Evolutionary conservation across 768 basidiomycete genomes (phyloP), one percentile per base, ranked within the genome.

Genomic region (Lepiota subincarnata): DNA sequence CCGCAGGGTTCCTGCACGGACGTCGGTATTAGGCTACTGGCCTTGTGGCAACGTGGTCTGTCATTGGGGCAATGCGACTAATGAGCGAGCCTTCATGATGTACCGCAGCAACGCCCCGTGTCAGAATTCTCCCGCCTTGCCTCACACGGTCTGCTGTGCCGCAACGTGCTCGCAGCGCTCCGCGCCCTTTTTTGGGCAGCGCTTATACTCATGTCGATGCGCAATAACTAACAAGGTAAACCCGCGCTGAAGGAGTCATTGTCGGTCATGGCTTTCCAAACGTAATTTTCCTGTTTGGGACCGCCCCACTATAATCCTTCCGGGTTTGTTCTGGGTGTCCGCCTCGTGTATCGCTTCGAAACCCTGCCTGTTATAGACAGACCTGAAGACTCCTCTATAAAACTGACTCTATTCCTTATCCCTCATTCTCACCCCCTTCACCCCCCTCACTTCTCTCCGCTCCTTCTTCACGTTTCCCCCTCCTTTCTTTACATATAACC

Each of bases 271-370:
- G 24, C 31, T 31, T n/a, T 28, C n/a, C 19, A 36, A 37, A 45
- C 52, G 44, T 53, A 53, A 47, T 46, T 53, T 53, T 20, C 52
- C 43, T 31, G 52, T 39, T 53, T 28, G 37, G 52, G 52, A 14
- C 10, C 28, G 39, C 6, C 19, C 10, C 8, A 13, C 19, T 22
- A 18, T 50, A 34, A 13, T 45, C 36, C 47, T 46, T 51, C 41
- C 41, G 41, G 40, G 41, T 43, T 42, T 53, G 52, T 53, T 13
- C 19, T 53, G 44, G 45, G 11, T 24, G 24, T 36, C 43, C 39
- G 52, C 52, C 52, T 53, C 52, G 52, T 53, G 52, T 16, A 53
- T 36, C 34, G 45, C 44, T 47, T 53, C 52, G 44, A 53, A 39
- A 19, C 19, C 37, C 38, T 38, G 16, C 52, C 52, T 16, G 31